Evolutionary conservation across 1,139 yeast species (phyloP).

Genomic region (Lodderomyces jiufengensis): DNA sequence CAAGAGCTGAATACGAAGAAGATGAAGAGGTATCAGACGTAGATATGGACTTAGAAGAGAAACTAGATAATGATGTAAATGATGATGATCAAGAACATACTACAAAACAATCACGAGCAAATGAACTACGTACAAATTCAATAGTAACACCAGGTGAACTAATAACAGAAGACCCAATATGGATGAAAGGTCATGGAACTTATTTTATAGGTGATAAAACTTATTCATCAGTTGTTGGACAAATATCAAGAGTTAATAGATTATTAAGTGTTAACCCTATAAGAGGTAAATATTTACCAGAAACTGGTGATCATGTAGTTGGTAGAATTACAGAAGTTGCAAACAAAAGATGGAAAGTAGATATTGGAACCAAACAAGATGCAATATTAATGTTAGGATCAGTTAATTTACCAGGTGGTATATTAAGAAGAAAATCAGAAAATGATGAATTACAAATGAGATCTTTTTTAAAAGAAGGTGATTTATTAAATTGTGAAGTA

Average conservation of each 20-base stretch:
- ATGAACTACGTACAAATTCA: constrained; percentile 12
- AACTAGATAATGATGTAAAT: constrained; percentile 25
- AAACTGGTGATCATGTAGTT: constrained; percentile 93
- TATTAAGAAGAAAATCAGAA: constrained; percentile 87
- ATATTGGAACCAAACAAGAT: constrained; percentile 89
- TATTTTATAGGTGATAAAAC: constrained; percentile 70
- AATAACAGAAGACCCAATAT: constrained; percentile 88
- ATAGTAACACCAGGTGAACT: constrained; percentile 95
- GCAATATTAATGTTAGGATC: constrained; percentile 92
- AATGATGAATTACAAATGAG: constrained; percentile 97
- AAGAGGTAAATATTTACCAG: constrained; percentile 85
- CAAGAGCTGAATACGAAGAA: constrained; percentile 9
- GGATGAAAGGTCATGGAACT: constrained; percentile 99
- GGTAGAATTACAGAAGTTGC: constrained; percentile 96
- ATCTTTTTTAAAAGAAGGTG: constrained; percentile 93
- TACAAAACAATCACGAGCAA: constrained; percentile 5
- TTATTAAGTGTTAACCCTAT: constrained; percentile 82
- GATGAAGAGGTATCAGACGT: constrained; percentile 23
- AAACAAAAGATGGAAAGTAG: constrained; percentile 93
- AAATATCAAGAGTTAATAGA: constrained; percentile 80
- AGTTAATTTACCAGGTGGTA: constrained; percentile 96
- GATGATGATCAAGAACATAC: constrained; percentile 20
- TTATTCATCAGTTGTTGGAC: constrained; percentile 91
- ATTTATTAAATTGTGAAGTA: constrained; percentile 91
- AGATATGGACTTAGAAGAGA: constrained; percentile 22